Base-by-base conservation (phyloP, 2,329 filamentous ascomycete genomes). In the Cercospora berteroae region DNA sequence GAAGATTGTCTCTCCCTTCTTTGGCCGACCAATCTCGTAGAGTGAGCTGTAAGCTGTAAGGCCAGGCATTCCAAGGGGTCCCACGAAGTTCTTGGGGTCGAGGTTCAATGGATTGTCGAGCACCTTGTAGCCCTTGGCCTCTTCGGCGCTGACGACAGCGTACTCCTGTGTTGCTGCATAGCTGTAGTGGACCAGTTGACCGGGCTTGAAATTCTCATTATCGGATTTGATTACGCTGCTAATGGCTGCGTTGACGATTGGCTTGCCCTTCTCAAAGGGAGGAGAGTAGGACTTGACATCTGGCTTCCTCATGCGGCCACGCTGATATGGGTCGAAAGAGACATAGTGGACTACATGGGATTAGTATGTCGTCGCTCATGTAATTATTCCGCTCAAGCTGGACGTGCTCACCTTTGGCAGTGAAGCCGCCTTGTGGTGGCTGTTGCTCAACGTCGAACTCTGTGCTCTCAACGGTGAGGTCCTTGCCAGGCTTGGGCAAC, bases 281-380 rank as follows among this genome's bases (percentile, higher is more conserved):
- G 89, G 83, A 78, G 82, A 93, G 95, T 9, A 90, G 93, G 80
- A 90, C 80, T 90, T 87, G 76, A 81, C 74, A 39, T 82, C 78
- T 25, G 90, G 76, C 58, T 83, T 80, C 58, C 92, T 89, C 90
- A 96, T 94, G 72, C 87, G 87, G 68, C 90, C 90, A 66, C 93
- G 90, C 83, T 91, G 88, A 82, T 96, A 96, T 1, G 93, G 93
- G 79, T 96, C 93, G 81, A 90, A 90, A 48, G 91, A 94, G 71
- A 88, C 84, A 79, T 90, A 92, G 75, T 90, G 85, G 73, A 90
- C 86, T 58, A n/a, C 9, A 36, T n/a, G 36, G 7, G n/a, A 29
- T 58, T 12, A 58, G 55, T 10, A 31, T 13, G 2, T 31, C n/a
- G 52, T n/a, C 25, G 8, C 18, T 12, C 12, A 7, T 20, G 12